Evolutionary conservation across 129 eudicot genomes (phyloP).

Genomic region (Smallanthus sonchifolius): DNA sequence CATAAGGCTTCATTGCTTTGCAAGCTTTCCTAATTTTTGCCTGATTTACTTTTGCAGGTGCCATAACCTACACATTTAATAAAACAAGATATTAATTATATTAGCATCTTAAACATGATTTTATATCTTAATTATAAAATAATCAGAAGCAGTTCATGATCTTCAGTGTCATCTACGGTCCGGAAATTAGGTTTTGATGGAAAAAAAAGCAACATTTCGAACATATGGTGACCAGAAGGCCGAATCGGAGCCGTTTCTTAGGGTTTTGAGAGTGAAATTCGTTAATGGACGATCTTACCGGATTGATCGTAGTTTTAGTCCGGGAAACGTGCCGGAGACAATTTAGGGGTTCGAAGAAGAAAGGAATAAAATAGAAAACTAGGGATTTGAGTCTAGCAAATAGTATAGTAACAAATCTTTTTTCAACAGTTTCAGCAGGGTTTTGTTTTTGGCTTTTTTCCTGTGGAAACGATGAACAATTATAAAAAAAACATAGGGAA

Average conservation of each 20-base stretch:
- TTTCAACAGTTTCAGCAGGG: no score
- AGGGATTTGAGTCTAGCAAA: no score
- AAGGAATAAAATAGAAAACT: no score
- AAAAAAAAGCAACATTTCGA: not conserved
- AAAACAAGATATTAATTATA: not conserved
- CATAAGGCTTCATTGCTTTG: slow-evolving; percentile 46
- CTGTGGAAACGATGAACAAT: not conserved
- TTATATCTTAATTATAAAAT: not conserved
- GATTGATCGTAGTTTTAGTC: not conserved
- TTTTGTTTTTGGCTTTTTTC: not conserved
- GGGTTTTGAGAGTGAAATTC: not conserved
- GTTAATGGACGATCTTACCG: not conserved
- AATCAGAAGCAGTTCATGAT: not conserved
- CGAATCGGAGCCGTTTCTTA: not conserved
- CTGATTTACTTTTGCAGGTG: not conserved
- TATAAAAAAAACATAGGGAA: not conserved
- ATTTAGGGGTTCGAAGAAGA: no score
- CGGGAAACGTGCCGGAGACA: no score
- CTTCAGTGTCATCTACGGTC: not conserved
- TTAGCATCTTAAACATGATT: not conserved
- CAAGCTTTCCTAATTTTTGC: slow-evolving; percentile 34
- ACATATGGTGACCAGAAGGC: not conserved
- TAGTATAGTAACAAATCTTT: no score
- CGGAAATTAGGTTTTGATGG: not conserved
- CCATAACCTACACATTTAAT: slow-evolving; percentile 9